A percentile compares a stretch with the other conserved stretches of the same genome.
Conservation (phyloP, 2,329 filamentous ascomycete species). For the Fusarium nelsonii region DNA sequence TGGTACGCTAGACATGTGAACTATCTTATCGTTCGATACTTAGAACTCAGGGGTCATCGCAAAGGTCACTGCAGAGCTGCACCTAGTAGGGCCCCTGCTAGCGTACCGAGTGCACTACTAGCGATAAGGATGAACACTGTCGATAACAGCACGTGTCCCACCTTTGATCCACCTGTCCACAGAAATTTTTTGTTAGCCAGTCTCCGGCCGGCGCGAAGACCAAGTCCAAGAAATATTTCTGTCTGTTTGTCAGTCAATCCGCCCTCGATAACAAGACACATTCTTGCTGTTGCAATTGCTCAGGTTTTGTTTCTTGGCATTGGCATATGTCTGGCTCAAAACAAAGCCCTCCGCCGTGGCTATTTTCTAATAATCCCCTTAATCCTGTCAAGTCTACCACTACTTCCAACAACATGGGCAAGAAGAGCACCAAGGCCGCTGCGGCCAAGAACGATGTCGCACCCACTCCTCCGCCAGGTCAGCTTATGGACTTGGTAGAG, state of each 20-base stretch:
- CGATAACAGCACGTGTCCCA: constrained; percentile 43
- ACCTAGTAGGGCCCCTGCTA: background rate
- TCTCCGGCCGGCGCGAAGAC: constrained; percentile 18
- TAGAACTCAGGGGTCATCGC: background rate
- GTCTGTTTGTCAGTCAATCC: background rate
- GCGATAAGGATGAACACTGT: constrained; percentile 32
- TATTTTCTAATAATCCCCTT: constrained; percentile 58
- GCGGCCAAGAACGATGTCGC: constrained; percentile 38
- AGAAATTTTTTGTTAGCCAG: constrained; percentile 45
- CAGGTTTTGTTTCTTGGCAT: constrained; percentile 3
- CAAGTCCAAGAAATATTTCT: constrained; percentile 30
- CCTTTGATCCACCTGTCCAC: constrained; percentile 34
- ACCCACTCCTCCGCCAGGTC: constrained; percentile 61
- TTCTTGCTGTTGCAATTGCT: constrained; percentile 15
- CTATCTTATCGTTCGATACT: background rate
- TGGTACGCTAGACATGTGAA: too few relatives aligned
- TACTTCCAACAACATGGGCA: constrained; percentile 52
- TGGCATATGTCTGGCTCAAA: constrained; percentile 52
- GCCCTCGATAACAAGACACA: constrained; percentile 6
- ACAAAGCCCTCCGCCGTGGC: constrained; percentile 56
- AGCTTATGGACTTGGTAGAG: constrained; percentile 76
- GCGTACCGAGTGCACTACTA: background rate
- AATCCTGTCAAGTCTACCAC: constrained; percentile 38
- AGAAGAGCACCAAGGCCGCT: constrained; percentile 44
- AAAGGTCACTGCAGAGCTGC: constrained; percentile 2